Evolutionary conservation across 176 grass and related monocot genomes (phyloP), one percentile per base, ranked within the genome.

Genomic region (Areca catechu): DNA sequence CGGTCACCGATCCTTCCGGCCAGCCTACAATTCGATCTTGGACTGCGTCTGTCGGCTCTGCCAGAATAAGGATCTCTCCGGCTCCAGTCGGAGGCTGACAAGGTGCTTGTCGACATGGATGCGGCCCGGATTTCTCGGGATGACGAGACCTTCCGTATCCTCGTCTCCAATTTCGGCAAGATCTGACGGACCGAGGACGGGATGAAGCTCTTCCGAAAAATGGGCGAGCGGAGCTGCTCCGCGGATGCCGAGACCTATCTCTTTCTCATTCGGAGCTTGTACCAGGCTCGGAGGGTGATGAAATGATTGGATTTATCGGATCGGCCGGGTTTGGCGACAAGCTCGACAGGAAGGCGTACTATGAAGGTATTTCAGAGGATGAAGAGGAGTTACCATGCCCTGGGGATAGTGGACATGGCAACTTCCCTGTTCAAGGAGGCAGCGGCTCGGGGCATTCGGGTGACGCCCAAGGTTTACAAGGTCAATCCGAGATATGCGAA

Each of bases 361-460:
- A 85, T 98, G 56, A 98, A 98, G 67, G 77, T 98, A n/a, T 98
- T 92, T 61, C 68, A 70, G 24, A 76, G 88, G 93, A 92, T 98
- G 93, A 98, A 98, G 71, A 75, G 86, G 24, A 74, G 73, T 63
- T 87, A 84, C 10, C 81, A 88, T 77, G 62, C 86, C 63, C 87
- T 87, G 48, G 93, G 93, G 49, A 53, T 74, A 87, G 81, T 78
- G 2, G 81, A 98, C 61, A 76, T 67, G 7, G 85, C 84, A 48
- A 98, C 89, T 81, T 87, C 87, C 19, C 54, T 98, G 58, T 98
- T 82, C 74, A 83, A 76, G 57, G 87, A 98, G 72, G 93, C 87
- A 53, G 59, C 85, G 51, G 83, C 80, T 24, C 70, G 83, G 24
- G 78, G 78, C n/a, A 73, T 98, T 53, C 56, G 71, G 5, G 76